Evolutionary conservation across 208 protist genomes (phyloP).

Genomic region (Angomonas deanei): DNA sequence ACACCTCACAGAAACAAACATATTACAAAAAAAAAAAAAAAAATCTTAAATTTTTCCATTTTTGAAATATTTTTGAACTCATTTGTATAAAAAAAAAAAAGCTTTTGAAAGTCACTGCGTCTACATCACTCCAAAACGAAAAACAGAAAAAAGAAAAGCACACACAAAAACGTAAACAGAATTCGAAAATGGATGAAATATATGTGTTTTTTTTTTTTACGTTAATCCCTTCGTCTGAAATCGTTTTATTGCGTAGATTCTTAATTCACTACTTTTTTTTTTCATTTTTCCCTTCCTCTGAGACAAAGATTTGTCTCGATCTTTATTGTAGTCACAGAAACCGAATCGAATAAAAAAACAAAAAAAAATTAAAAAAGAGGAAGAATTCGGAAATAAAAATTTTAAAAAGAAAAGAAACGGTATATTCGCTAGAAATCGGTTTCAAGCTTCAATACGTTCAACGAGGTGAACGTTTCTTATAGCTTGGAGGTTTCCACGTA

Average conservation of each 20-base stretch:
- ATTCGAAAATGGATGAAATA: too few relatives aligned
- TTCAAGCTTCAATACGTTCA: neutral
- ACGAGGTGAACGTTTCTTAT: slow-evolving; percentile 12
- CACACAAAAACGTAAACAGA: too few relatives aligned
- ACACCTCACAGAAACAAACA: too few relatives aligned
- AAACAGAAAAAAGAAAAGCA: slow-evolving; percentile 1
- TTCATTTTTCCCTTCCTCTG: too few relatives aligned
- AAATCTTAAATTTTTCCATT: too few relatives aligned
- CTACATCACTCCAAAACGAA: neutral
- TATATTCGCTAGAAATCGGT: neutral
- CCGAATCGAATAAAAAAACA: slow-evolving; percentile 5
- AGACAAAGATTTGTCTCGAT: too few relatives aligned
- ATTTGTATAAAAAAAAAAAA: slow-evolving; percentile 14
- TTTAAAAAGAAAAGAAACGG: slow-evolving; percentile 4
- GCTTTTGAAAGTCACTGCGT: neutral
- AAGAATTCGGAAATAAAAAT: slow-evolving; percentile 14
- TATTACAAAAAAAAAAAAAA: too few relatives aligned
- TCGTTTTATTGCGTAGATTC: too few relatives aligned
- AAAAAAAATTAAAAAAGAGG: slow-evolving; percentile 20
- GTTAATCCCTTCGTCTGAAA: too few relatives aligned
- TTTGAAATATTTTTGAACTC: too few relatives aligned
- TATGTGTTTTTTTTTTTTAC: too few relatives aligned
- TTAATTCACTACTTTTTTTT: too few relatives aligned
- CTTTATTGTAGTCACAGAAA: slow-evolving; percentile 8
- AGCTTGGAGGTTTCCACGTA: slow-evolving; percentile 40